Evolutionary conservation across 1,284 basidiomycete species (phyloP).

Genomic region (Spongiforma sp.): DNA sequence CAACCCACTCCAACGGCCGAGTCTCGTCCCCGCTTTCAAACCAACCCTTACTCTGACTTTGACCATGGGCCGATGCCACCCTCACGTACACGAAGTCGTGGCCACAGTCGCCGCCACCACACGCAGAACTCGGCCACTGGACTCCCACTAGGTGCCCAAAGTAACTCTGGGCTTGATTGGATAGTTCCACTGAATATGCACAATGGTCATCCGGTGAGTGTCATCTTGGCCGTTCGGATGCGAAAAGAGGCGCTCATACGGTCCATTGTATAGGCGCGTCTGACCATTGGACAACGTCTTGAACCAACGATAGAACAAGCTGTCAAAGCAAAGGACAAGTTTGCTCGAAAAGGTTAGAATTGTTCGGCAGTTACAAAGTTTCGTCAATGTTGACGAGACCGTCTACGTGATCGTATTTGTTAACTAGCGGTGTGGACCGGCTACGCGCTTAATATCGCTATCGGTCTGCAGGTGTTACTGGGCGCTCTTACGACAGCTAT

Average conservation of each 20-base stretch:
- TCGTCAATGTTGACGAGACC: constrained; percentile 6
- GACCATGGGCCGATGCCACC: constrained; percentile 5
- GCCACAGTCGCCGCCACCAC: constrained; percentile 14
- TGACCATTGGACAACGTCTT: constrained; percentile 49
- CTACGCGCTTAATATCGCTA: constrained; percentile 57
- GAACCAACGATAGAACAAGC: constrained; percentile 50
- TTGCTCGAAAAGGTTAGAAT: constrained; percentile 41
- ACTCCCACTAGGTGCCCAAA: not conserved
- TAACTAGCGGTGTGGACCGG: constrained; percentile 51
- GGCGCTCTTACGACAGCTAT: constrained; percentile 72
- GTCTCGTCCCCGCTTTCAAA: not conserved
- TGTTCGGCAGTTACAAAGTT: not conserved
- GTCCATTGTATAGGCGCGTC: constrained; percentile 23
- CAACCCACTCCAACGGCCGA: constrained; percentile 12
- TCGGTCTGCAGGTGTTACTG: constrained; percentile 62
- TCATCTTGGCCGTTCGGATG: not conserved
- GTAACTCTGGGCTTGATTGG: constrained; percentile 28
- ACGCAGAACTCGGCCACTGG: constrained; percentile 1
- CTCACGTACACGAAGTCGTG: constrained; percentile 13
- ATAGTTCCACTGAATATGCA: constrained; percentile 35
- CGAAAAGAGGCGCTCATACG: not conserved
- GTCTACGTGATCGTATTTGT: not conserved
- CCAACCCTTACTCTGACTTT: constrained; percentile 15
- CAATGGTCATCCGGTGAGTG: constrained; percentile 25
- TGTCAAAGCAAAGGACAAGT: constrained; percentile 44